Evolutionary conservation across 2,329 filamentous ascomycete species (phyloP).

Genomic region (Fusarium neocosmosporiellum): DNA sequence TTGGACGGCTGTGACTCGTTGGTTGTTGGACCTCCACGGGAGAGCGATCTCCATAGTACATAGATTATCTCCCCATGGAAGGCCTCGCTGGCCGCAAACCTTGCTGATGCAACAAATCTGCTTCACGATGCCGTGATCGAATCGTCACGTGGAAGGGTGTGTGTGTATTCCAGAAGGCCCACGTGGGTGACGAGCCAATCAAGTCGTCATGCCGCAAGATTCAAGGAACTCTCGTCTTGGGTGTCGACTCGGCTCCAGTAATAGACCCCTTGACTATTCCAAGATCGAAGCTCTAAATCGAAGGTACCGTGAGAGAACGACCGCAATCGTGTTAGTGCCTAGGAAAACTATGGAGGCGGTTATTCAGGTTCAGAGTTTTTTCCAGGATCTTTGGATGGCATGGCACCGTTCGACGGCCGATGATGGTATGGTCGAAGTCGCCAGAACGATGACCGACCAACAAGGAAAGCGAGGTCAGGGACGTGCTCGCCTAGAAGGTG

Average conservation of each 20-base stretch:
- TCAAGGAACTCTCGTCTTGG: constrained; percentile 13
- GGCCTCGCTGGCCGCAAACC: constrained; percentile 4
- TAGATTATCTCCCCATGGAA: constrained; percentile 15
- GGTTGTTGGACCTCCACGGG: not conserved
- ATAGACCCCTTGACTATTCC: constrained; percentile 24
- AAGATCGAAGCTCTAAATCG: constrained; percentile 20
- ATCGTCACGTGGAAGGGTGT: constrained; percentile 6
- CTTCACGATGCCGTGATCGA: constrained; percentile 25
- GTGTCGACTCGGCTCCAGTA: constrained; percentile 17
- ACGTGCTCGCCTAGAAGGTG: constrained; percentile 8
- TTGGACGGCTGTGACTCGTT: not conserved
- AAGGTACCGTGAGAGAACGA: constrained; percentile 16
- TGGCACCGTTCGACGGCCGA: constrained; percentile 1
- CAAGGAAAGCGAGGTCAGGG: constrained; percentile 6
- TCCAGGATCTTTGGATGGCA: constrained; percentile 25
- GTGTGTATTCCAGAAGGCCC: constrained; percentile 4
- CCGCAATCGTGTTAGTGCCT: constrained; percentile 16
- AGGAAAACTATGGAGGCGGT: constrained; percentile 9
- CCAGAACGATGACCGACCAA: constrained; percentile 2
- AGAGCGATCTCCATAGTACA: not conserved
- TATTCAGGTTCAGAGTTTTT: constrained; percentile 34
- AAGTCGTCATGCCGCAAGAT: not conserved
- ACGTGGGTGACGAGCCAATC: constrained; percentile 12
- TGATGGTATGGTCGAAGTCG: not conserved
- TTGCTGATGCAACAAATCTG: constrained; percentile 14